Base-by-base conservation (phyloP, 371 early-diverging fungal genomes). In the Actinomortierella wolfii region DNA sequence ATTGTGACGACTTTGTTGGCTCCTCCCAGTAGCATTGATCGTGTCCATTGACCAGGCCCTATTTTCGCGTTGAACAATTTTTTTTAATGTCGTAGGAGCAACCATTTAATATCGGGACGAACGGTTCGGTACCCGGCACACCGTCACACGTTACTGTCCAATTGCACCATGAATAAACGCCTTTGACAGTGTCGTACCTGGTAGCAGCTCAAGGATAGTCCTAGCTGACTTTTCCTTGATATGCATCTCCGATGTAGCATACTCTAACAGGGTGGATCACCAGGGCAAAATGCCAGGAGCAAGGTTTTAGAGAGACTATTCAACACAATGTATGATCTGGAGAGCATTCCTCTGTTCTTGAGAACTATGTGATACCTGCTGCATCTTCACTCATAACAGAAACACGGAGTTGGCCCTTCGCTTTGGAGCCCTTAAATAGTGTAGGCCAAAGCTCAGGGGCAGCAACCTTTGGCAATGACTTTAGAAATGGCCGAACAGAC, bases 31-130 rank as follows among this genome's bases (percentile, higher is more conserved):
- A 50, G 56, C 73, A 73, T 73, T 11, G 73, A 66, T 47, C 73
- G 51, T 23, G 73, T 73, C 39, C 58, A 34, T 28, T 73, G 73
- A 13, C 73, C 73, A 20, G 73, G 73, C 13, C 73, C 73, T 73
- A 59, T 43, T 51, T 5, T n/a, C n/a, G n/a, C n/a, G n/a, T n/a
- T n/a, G n/a, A n/a, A n/a, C n/a, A n/a, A n/a, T n/a, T n/a, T n/a
- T n/a, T n/a, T n/a, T n/a, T n/a, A n/a, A n/a, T n/a, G n/a, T n/a
- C n/a, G n/a, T n/a, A n/a, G n/a, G n/a, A n/a, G n/a, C n/a, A n/a
- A n/a, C n/a, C n/a, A n/a, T n/a, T n/a, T n/a, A n/a, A n/a, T n/a
- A n/a, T n/a, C n/a, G n/a, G n/a, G n/a, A n/a, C n/a, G n/a, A n/a
- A n/a, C n/a, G n/a, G n/a, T n/a, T n/a, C n/a, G n/a, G n/a, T n/a